Base-by-base conservation (phyloP, 805 yeast genomes). In the Clavispora santaluciae region DNA sequence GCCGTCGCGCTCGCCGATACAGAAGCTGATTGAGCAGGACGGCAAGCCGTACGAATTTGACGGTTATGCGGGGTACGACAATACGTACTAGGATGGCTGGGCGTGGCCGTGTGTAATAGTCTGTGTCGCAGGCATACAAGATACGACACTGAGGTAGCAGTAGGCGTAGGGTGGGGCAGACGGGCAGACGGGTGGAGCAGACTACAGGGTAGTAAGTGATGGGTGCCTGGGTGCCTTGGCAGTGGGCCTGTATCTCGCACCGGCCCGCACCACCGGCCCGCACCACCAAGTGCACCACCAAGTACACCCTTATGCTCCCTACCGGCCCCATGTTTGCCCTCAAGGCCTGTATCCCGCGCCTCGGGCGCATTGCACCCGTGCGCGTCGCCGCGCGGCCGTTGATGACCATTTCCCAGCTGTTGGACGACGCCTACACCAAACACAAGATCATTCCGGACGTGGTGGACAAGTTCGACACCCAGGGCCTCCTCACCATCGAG, bases 401-500 rank as follows among this genome's bases (percentile, higher is more conserved):
- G 42, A 63, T 76, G 50, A 76, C 81, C 15, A 76, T 76, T 43
- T 70, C 79, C 31, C 77, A 73, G 57, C 73, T 78, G 28, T 68
- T 76, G 46, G 77, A 70, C 52, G 81, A 76, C 44, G 61, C 78
- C 13, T 67, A 66, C 46, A 50, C 56, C 39, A 75, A 74, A 53
- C 76, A 71, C 58, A 74, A 70, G 47, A 61, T 76, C 41, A 59
- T 73, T 23, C 81, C 82, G 22, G 79, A 75, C 4, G 79, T 76
- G 8, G 67, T 75, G 41, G 77, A 75, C 43, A 60, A 70, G 44
- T 70, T 69, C 44, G 65, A 58, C 21, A 62, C 79, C 28, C 76
- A 74, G 45, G 82, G 81, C 2, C 64, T 83, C 44, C 65, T 86
- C 42, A 76, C 83, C 43, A 80, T 82, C 45, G 76, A 79, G 34